phyloP scores from a whole-genome alignment of 306 rosid genomes.

The Cicer chorassanicum region DNA sequence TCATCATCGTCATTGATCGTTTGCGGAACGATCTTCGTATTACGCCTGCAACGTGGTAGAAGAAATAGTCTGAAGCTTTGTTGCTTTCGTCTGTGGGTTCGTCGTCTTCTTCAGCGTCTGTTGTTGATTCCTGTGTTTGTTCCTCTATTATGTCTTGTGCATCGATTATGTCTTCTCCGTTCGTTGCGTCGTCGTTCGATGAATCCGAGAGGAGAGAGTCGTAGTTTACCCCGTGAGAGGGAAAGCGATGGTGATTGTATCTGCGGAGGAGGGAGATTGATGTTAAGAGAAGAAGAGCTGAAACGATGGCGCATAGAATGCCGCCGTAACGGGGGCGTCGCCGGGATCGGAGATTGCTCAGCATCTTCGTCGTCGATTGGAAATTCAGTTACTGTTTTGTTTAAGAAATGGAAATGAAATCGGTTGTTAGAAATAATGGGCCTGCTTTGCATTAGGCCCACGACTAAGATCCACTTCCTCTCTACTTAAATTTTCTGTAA shows the following conservation, averaged over 20 bases:
- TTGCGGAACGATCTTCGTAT: conserved; percentile 60
- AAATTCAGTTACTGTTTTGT: background rate
- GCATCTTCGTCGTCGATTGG: conserved; percentile 45
- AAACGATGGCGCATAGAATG: conserved; percentile 58
- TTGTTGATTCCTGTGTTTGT: conserved; percentile 6
- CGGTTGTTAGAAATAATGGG: background rate
- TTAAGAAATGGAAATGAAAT: background rate
- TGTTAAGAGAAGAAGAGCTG: conserved; percentile 60
- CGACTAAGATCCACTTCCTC: no score
- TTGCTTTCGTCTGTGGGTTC: conserved; percentile 55
- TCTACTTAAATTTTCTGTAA: no score
- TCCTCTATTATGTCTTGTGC: conserved; percentile 65
- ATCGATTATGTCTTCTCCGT: conserved; percentile 75
- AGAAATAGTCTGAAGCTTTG: conserved; percentile 62
- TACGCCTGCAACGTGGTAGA: conserved; percentile 69
- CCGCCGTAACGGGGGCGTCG: conserved; percentile 70
- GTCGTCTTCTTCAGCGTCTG: conserved; percentile 62
- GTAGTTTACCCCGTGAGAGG: conserved; percentile 41
- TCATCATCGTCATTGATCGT: conserved; percentile 48
- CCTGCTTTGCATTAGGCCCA: background rate
- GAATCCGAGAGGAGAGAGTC: conserved; percentile 64
- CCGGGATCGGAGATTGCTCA: conserved; percentile 59
- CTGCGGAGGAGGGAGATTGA: conserved; percentile 64
- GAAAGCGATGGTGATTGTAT: conserved; percentile 27
- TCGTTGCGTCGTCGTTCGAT: conserved; percentile 39